phyloP scores from a whole-genome alignment of 1,139 yeast species.

The Candida freyschussii region DNA sequence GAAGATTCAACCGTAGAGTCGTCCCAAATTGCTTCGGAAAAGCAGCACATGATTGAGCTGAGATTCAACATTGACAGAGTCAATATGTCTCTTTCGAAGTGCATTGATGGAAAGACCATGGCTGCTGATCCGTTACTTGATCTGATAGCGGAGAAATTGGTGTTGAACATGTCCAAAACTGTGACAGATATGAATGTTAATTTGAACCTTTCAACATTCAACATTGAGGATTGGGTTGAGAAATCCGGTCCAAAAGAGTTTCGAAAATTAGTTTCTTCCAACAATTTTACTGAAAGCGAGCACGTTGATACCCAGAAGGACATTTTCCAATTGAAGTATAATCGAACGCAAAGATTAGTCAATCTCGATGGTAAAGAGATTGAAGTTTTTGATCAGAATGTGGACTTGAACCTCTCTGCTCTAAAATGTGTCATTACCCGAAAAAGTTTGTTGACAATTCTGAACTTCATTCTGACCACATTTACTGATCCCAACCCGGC shows the following conservation, averaged over 20 bases:
- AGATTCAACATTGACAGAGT: constrained; percentile 63
- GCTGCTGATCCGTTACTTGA: constrained; percentile 68
- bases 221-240: constrained; percentile 73
- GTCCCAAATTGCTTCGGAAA: constrained; percentile 8
- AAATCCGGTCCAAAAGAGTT: constrained; percentile 58
- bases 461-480: constrained; percentile 80
- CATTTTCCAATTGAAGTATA: constrained; percentile 59
- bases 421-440: constrained; percentile 74
- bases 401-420: constrained; percentile 74
- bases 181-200: constrained; percentile 61
- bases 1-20: constrained; percentile 1
- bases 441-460: constrained; percentile 67
- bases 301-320: constrained; percentile 34
- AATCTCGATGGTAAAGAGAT: constrained; percentile 49
- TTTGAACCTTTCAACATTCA: constrained; percentile 57
- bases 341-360: constrained; percentile 58
- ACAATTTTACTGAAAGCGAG: constrained; percentile 37
- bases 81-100: constrained; percentile 59
- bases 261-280: constrained; percentile 67
- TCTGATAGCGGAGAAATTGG: constrained; percentile 61
- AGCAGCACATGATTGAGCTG: constrained; percentile 56
- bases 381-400: constrained; percentile 74
- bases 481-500: constrained; percentile 78
- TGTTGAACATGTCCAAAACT: constrained; percentile 56
- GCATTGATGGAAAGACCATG: constrained; percentile 57